phyloP scores from a whole-genome alignment of 2,329 filamentous ascomycete genomes.

The Monosporascus cannonballus region DNA sequence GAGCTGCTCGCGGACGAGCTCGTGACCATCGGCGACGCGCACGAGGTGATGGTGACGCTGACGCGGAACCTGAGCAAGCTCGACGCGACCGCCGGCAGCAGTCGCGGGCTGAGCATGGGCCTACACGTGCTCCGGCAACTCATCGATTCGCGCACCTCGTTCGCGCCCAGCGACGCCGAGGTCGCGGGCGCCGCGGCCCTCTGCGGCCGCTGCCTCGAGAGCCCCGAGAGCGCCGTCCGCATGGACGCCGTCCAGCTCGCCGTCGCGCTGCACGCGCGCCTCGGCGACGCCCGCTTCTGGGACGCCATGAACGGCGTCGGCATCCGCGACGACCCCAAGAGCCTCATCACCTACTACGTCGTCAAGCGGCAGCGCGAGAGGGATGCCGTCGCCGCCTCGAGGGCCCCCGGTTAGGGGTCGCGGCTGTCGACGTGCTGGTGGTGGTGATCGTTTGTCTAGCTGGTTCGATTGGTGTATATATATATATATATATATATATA shows the following conservation, averaged over 20 bases:
- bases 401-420: too few relatives aligned
- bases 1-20: slow-evolving; percentile 70
- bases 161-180: slow-evolving; percentile 45
- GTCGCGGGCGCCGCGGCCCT: slow-evolving; percentile 45
- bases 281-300: slow-evolving; percentile 63
- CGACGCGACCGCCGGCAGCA: slow-evolving; percentile 38
- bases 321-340: slow-evolving; percentile 67
- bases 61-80: slow-evolving; percentile 41
- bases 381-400: not conserved
- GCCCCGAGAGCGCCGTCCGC: slow-evolving; percentile 54
- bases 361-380: slow-evolving; percentile 60
- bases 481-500: not conserved
- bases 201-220: slow-evolving; percentile 52
- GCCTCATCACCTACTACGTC: slow-evolving; percentile 75
- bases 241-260: slow-evolving; percentile 79
- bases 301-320: slow-evolving; percentile 47
- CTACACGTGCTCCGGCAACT: slow-evolving; percentile 57
- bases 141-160: slow-evolving; percentile 42
- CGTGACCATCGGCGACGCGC: slow-evolving; percentile 56
- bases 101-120: slow-evolving; percentile 54
- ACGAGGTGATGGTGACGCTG: slow-evolving; percentile 53
- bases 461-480: not conserved
- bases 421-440: too few relatives aligned
- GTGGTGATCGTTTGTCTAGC: not conserved
- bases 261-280: slow-evolving; percentile 59